Conservation (phyloP, 163 green algal genomes). For the Prototheca cutis region DNA sequence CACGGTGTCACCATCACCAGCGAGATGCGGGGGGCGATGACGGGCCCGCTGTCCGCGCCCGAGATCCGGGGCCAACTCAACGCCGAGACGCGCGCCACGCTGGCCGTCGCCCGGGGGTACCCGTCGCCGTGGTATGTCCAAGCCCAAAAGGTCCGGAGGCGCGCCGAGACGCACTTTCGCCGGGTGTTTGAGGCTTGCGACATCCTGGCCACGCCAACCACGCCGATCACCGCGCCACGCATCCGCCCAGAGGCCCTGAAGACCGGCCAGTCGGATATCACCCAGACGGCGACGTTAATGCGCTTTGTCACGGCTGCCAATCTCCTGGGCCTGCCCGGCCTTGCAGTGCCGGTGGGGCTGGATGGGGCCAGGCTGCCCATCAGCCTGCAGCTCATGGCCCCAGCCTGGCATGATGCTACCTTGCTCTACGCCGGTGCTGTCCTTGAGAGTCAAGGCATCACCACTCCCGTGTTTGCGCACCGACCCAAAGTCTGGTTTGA, state of each 20-base stretch:
- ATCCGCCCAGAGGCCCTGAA: constrained; percentile 22
- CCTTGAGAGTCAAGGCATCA: too few relatives aligned
- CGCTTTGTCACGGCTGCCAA: constrained; percentile 45
- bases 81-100: constrained; percentile 37
- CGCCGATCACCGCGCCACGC: constrained; percentile 30
- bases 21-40: constrained; percentile 42
- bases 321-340: constrained; percentile 53
- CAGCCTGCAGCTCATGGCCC: constrained; percentile 55
- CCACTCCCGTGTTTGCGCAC: too few relatives aligned
- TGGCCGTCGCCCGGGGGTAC: constrained; percentile 33
- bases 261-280: constrained; percentile 31
- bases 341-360: constrained; percentile 20
- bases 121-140: constrained; percentile 45
- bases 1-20: constrained; percentile 50
- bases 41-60: constrained; percentile 7
- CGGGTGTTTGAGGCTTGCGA: constrained; percentile 33
- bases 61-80: constrained; percentile 24
- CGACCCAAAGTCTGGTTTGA: constrained; percentile 18
- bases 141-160: constrained; percentile 37
- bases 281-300: constrained; percentile 33
- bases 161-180: constrained; percentile 29
- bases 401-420: constrained; percentile 39
- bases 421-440: constrained; percentile 36
- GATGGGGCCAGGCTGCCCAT: constrained; percentile 32
- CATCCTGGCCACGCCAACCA: constrained; percentile 42